Conservation (phyloP, 2,329 filamentous ascomycete genomes). For the Penicillium sp. region DNA sequence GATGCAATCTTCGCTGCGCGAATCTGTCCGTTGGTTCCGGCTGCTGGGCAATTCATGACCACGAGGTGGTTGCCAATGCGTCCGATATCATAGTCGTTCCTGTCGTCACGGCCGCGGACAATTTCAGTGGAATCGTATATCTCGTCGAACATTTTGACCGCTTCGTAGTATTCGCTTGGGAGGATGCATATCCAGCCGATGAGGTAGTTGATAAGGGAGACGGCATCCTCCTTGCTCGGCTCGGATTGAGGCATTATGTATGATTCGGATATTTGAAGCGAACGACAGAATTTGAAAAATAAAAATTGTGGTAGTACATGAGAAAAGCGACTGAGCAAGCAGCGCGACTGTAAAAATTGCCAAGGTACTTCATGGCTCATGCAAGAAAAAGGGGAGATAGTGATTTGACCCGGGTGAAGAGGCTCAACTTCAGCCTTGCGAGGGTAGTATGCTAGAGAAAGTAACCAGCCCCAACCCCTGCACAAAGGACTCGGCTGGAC, state of each 20-base stretch:
- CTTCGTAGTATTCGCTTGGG: not conserved
- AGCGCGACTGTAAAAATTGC: not conserved
- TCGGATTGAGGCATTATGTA: not conserved
- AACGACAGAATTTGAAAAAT: not conserved
- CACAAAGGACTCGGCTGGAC: no score
- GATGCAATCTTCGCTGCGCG: not conserved
- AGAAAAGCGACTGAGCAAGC: not conserved
- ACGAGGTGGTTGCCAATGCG: conserved; percentile 27
- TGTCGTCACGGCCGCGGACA: conserved; percentile 12
- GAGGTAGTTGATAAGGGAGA: not conserved
- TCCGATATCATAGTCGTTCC: conserved; percentile 24
- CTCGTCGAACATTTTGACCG: conserved; percentile 1
- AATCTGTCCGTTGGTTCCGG: conserved; percentile 15
- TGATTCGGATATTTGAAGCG: not conserved
- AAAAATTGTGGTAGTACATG: not conserved
- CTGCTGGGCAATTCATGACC: conserved; percentile 28
- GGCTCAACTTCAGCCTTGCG: not conserved
- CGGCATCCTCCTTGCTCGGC: not conserved
- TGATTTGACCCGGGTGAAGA: not conserved
- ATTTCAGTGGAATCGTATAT: not conserved
- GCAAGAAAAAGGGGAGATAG: not conserved
- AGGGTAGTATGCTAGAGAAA: not conserved
- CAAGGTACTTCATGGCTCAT: not conserved
- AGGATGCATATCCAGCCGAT: conserved; percentile 3
- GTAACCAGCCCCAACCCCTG: no score